A percentile compares a stretch with the other conserved stretches of the same genome.
Evolutionary conservation across 345 rosid genomes (phyloP).

Genomic region (Citrus glauca): DNA sequence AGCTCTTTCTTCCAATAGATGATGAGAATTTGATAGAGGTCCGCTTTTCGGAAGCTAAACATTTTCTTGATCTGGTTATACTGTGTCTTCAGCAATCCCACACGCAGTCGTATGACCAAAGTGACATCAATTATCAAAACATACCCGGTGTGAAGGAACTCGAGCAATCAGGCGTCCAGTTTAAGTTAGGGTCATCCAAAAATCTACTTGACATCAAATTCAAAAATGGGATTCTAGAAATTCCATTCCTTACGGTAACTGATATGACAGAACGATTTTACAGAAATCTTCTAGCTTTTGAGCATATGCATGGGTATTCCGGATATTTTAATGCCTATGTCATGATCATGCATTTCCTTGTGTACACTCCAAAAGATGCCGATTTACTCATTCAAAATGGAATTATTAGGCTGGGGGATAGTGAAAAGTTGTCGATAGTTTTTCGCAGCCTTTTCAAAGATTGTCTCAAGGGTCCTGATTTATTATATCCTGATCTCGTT

Average conservation of each 20-base stretch:
- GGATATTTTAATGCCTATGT: too few relatives aligned
- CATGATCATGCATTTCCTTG: too few relatives aligned
- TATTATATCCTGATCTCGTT: not conserved
- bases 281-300: too few relatives aligned
- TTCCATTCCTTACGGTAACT: too few relatives aligned
- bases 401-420: not conserved
- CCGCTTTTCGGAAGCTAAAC: not conserved
- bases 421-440: not conserved
- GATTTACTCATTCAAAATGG: too few relatives aligned
- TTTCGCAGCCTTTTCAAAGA: constrained; percentile 8
- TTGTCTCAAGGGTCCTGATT: not conserved
- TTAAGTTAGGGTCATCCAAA: not conserved
- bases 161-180: not conserved
- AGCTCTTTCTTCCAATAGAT: not conserved
- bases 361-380: too few relatives aligned
- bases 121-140: not conserved
- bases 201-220: not conserved
- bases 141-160: not conserved
- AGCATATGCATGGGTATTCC: too few relatives aligned
- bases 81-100: not conserved
- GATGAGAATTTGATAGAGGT: not conserved
- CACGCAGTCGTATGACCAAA: not conserved
- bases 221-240: not conserved
- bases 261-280: too few relatives aligned
- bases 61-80: not conserved